Percentiles rank a stretch among this genome's conserved stretches.
phyloP scores from a whole-genome alignment of 1,139 yeast genomes.

The Hemisphaericaspora xylofermentans region DNA sequence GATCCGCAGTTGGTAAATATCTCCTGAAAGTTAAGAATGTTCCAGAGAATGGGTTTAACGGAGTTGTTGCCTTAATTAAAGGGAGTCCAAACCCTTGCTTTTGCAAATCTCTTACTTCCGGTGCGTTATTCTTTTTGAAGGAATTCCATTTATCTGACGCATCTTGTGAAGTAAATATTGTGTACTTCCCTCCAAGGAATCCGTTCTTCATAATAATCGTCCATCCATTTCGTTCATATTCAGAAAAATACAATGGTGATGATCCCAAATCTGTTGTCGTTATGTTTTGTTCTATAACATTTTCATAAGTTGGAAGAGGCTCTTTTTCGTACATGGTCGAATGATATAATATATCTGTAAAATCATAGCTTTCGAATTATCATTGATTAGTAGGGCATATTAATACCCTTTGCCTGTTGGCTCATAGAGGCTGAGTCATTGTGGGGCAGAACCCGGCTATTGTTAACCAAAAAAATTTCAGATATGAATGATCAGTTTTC shows the following conservation, averaged over 20 bases:
- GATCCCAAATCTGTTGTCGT: too few species aligned
- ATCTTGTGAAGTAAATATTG: slow-evolving; percentile 13
- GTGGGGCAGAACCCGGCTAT: too few species aligned
- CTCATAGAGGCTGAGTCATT: too few species aligned
- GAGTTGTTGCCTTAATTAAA: slow-evolving; percentile 9
- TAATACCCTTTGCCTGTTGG: too few species aligned
- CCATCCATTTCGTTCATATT: slow-evolving; percentile 9
- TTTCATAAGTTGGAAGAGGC: too few species aligned
- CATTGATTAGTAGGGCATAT: too few species aligned
- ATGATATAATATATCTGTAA: too few species aligned
- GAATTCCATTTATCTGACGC: slow-evolving; percentile 11
- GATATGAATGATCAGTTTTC: too few species aligned
- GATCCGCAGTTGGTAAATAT: slow-evolving; percentile 8
- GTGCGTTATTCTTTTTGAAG: slow-evolving; percentile 9
- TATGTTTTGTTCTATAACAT: too few species aligned
- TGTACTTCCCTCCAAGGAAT: slow-evolving; percentile 12
- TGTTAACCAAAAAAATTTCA: too few species aligned
- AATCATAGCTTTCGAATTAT: too few species aligned
- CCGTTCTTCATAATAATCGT: slow-evolving; percentile 10
- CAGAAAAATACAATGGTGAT: slow-evolving; percentile 10
- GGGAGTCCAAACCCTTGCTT: slow-evolving; percentile 13
- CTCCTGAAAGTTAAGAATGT: slow-evolving; percentile 12
- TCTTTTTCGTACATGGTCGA: too few species aligned
- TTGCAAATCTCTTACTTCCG: background rate
- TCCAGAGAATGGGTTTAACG: slow-evolving; percentile 1